Conservation (phyloP, 116 monocot genomes). For the Cymodocea nodosa region DNA sequence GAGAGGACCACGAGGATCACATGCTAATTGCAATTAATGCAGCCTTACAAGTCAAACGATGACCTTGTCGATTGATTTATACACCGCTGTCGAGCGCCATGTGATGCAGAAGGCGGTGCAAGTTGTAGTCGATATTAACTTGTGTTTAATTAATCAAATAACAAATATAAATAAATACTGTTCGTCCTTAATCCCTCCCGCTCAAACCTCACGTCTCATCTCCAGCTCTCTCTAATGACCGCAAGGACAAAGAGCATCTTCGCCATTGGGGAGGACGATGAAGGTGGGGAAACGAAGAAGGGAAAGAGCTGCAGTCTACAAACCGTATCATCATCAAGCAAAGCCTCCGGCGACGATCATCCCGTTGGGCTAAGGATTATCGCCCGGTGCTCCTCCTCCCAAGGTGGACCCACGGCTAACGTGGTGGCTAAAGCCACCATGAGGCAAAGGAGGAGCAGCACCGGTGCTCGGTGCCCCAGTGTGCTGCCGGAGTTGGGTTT, state of each 20-base stretch:
- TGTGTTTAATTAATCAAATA: not conserved
- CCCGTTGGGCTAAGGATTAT: slow-evolving; percentile 16
- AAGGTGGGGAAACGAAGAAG: not conserved
- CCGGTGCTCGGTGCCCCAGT: not conserved
- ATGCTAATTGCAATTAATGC: not conserved
- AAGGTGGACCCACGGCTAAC: not conserved
- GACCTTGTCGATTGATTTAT: not conserved
- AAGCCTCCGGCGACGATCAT: not conserved
- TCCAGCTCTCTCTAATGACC: slow-evolving; percentile 6
- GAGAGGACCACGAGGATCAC: not conserved
- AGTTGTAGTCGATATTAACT: not conserved
- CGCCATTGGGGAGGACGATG: slow-evolving; percentile 2
- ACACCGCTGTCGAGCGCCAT: not conserved
- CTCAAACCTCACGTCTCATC: slow-evolving; percentile 1
- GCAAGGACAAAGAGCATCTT: slow-evolving; percentile 10
- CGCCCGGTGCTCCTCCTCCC: not conserved
- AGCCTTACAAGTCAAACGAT: not conserved
- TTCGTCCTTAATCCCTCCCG: slow-evolving; percentile 6
- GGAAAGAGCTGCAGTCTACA: not conserved
- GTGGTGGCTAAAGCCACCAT: slow-evolving; percentile 9
- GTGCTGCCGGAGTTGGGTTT: slow-evolving; percentile 4
- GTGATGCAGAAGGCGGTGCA: not conserved
- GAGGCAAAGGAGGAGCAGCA: not conserved
- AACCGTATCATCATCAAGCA: not conserved
- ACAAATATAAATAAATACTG: no score